Evolutionary conservation across 2,329 filamentous ascomycete species (phyloP).

Genomic region (Colletotrichum shisoi): DNA sequence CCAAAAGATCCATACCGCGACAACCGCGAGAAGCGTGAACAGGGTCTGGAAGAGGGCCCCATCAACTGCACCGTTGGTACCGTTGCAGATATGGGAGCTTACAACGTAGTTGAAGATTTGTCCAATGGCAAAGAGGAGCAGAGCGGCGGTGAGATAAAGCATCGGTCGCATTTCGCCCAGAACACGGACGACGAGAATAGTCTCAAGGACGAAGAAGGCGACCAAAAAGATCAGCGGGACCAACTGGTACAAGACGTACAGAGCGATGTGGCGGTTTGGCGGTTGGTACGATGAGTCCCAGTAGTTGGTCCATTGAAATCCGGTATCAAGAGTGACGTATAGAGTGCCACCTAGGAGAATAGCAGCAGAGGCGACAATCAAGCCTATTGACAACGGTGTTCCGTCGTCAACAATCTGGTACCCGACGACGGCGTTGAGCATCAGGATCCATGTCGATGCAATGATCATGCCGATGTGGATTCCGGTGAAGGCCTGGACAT

Average conservation of each 20-base stretch:
- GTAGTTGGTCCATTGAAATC: constrained; percentile 81
- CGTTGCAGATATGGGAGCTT: constrained; percentile 88
- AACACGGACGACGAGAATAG: constrained; percentile 82
- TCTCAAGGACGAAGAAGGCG: constrained; percentile 83
- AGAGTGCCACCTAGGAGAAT: constrained; percentile 87
- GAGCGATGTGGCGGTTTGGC: constrained; percentile 77
- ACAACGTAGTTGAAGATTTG: constrained; percentile 97
- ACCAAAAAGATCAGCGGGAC: constrained; percentile 89
- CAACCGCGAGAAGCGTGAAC: constrained; percentile 85
- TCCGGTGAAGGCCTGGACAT: constrained; percentile 77
- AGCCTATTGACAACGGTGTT: constrained; percentile 79
- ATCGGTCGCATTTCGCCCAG: constrained; percentile 92
- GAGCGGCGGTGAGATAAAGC: constrained; percentile 80
- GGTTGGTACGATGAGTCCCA: constrained; percentile 69
- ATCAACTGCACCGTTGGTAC: constrained; percentile 85
- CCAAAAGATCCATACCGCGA: constrained; percentile 94
- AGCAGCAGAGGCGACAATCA: constrained; percentile 75
- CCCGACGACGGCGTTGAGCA: constrained; percentile 90
- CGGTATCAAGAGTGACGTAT: constrained; percentile 95
- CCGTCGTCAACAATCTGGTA: constrained; percentile 95
- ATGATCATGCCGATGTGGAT: constrained; percentile 90
- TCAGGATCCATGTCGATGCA: constrained; percentile 86
- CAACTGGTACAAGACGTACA: constrained; percentile 94
- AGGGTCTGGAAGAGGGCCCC: constrained; percentile 91
- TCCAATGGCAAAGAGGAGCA: constrained; percentile 84